Evolutionary conservation across 345 rosid species (phyloP).

Genomic region (Stellera chamaejasme): DNA sequence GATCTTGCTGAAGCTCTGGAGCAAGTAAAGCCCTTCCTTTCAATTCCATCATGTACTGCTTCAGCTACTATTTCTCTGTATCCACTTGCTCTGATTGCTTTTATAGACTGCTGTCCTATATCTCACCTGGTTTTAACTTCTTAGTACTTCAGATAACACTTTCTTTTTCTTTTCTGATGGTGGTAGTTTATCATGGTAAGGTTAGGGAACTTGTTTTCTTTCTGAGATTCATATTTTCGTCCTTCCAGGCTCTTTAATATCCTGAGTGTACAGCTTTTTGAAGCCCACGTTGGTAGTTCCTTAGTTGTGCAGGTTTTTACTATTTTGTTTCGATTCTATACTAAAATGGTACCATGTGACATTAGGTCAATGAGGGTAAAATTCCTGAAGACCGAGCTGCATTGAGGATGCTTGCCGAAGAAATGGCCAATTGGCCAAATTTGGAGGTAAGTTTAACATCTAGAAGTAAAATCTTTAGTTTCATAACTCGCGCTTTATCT

Average conservation of each 20-base stretch:
- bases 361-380: slow-evolving; percentile 78
- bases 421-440: slow-evolving; percentile 88
- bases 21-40: slow-evolving; percentile 27
- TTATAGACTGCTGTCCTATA: background rate
- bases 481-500: too few relatives aligned
- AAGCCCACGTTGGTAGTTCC: too few relatives aligned
- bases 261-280: too few relatives aligned
- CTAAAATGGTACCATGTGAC: too few relatives aligned
- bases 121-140: background rate
- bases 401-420: slow-evolving; percentile 69
- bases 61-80: background rate
- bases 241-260: too few relatives aligned
- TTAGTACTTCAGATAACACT: background rate
- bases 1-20: slow-evolving; percentile 79
- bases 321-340: too few relatives aligned
- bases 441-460: slow-evolving; percentile 47
- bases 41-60: background rate
- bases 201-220: too few relatives aligned
- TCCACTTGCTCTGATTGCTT: background rate
- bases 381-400: slow-evolving; percentile 66
- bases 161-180: too few relatives aligned
- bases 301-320: too few relatives aligned
- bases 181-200: too few relatives aligned
- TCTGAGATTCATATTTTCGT: too few relatives aligned
- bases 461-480: too few relatives aligned